Conservation (phyloP, 129 eudicot genomes). For the Helianthus annuus region HanXRQr2.0-SUNRISE NC_035442.2:12628073-12628572, state of each 20-base stretch:
- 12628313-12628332: constrained; percentile 40
- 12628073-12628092: neutral
- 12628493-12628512: constrained; percentile 20
- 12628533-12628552: constrained; percentile 19
- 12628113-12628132: neutral
- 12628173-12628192: constrained; percentile 44
- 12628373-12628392: constrained; percentile 27
- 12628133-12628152: constrained; percentile 17
- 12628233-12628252: constrained; percentile 34
- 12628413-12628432: neutral
- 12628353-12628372: constrained; percentile 32
- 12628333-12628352: constrained; percentile 31
- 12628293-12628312: constrained; percentile 39
- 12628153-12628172: constrained; percentile 31
- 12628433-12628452: constrained; percentile 25
- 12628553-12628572: constrained; percentile 36
- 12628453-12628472: constrained; percentile 25
- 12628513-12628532: constrained; percentile 16
- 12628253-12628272: constrained; percentile 35
- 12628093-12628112: too few relatives aligned
- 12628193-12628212: constrained; percentile 48
- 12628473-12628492: constrained; percentile 17
- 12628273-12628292: constrained; percentile 38
- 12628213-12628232: constrained; percentile 27
- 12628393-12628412: constrained; percentile 2